Conservation (phyloP, 352 stramenopile species). For the Phytophthora cryptogea region DNA sequence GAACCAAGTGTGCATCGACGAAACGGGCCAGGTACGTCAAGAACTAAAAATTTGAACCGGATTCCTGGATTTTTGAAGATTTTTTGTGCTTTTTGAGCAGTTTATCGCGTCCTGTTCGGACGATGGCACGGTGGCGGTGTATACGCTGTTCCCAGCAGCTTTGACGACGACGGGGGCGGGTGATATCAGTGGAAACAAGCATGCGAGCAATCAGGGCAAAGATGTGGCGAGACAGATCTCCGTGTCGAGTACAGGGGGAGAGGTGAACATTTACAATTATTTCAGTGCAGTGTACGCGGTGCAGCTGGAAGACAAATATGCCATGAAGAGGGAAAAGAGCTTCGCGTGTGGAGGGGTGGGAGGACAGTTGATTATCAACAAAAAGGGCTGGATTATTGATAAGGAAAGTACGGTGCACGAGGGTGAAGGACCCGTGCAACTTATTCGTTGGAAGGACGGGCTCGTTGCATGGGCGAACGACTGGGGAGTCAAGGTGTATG, state of each 20-base stretch:
- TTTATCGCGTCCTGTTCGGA: conserved; percentile 88
- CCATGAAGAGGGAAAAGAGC: conserved; percentile 78
- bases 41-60: background rate
- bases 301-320: conserved; percentile 79
- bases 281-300: conserved; percentile 84
- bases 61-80: conserved; percentile 1
- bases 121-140: conserved; percentile 82
- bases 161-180: background rate
- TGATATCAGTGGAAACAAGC: conserved; percentile 30
- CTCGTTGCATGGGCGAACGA: conserved; percentile 87
- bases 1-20: conserved; percentile 85
- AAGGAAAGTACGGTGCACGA: conserved; percentile 86
- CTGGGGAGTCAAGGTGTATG: conserved; percentile 88
- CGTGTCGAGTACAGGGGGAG: conserved; percentile 69
- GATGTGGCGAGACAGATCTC: conserved; percentile 38
- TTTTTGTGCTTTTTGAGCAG: conserved; percentile 32
- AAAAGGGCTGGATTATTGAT: conserved; percentile 89
- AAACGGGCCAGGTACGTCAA: conserved; percentile 60
- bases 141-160: conserved; percentile 63
- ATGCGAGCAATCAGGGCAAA: conserved; percentile 20
- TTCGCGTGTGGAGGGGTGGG: conserved; percentile 83
- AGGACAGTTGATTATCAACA: conserved; percentile 85
- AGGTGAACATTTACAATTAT: conserved; percentile 92
- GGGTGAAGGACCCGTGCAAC: conserved; percentile 78
- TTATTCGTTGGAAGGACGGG: conserved; percentile 79